Evolutionary conservation across 768 basidiomycete genomes (phyloP).

Genomic region (Leccinum rimulosum): DNA sequence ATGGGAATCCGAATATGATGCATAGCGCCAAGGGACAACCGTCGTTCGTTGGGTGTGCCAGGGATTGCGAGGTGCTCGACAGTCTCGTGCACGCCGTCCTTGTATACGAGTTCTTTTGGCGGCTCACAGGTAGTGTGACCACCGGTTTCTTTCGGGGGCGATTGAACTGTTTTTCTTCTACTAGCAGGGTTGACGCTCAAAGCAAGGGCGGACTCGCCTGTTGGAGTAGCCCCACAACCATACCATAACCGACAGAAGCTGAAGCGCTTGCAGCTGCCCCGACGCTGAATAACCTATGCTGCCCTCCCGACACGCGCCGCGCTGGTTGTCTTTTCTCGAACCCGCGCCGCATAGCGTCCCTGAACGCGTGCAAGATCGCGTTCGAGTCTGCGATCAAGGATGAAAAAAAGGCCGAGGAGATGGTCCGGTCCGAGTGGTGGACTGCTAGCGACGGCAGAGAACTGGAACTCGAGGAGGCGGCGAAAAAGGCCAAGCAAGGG

Average conservation of each 20-base stretch:
- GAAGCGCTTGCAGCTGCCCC: no score
- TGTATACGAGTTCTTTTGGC: constrained; percentile 81
- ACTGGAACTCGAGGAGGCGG: constrained; percentile 75
- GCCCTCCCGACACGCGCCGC: constrained; percentile 41
- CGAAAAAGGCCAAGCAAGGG: constrained; percentile 77
- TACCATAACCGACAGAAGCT: constrained; percentile 22
- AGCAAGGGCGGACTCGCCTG: no score
- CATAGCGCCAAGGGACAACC: constrained; percentile 82
- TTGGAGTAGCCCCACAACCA: constrained; percentile 30
- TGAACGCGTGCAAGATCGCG: constrained; percentile 65
- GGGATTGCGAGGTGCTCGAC: constrained; percentile 77
- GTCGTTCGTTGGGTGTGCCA: constrained; percentile 60
- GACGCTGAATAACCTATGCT: no score
- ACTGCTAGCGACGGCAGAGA: constrained; percentile 70
- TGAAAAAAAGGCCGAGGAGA: constrained; percentile 57
- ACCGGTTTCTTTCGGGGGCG: constrained; percentile 22
- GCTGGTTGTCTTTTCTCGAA: constrained; percentile 58
- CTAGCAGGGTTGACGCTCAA: no score
- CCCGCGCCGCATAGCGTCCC: no score
- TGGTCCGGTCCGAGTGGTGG: constrained; percentile 64
- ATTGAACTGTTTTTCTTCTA: no score
- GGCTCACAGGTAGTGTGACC: constrained; percentile 62
- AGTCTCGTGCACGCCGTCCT: constrained; percentile 57
- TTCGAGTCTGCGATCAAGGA: constrained; percentile 67
- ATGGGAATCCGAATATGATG: constrained; percentile 80